Base-by-base conservation (phyloP, 2,329 filamentous ascomycete species). In the Phaeosphaeriaceae sp. region DNA sequence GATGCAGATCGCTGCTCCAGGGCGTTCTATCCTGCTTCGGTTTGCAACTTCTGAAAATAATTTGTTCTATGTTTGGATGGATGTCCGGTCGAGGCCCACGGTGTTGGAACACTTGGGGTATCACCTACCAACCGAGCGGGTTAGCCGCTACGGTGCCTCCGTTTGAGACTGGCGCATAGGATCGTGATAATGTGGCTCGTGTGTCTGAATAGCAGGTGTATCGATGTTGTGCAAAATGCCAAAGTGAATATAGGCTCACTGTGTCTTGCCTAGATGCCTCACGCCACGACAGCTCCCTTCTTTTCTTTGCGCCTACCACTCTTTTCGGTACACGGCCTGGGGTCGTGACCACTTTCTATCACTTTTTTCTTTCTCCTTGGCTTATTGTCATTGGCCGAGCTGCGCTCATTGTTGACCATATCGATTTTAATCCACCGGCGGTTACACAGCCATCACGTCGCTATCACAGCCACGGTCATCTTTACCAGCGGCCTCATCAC, bases 151-250 rank as follows among this genome's bases (percentile, higher is more conserved):
- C 56, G 50, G 54, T 64, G 48, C 52, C 50, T 61, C 56, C 42
- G 67, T 72, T 69, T 71, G 70, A 71, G 63, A 60, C 63, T 67
- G 64, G 67, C 64, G 63, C 64, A 58, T 67, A 61, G 58, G 61
- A 58, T 55, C 54, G 65, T 56, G 55, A 52, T 32, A 41, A 58
- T 48, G 54, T 65, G 57, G 62, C 59, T 67, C 57, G 57, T 60
- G 63, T 61, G 62, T 56, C 57, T 54, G 52, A 34, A 35, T 45
- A 52, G 46, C 48, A 50, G 46, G 63, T 52, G 49, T 50, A 56
- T 46, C 56, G 54, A 61, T 53, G 60, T 58, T 48, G 58, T 52
- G 58, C 52, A 63, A 26, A 56, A 56, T 61, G 65, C 55, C 52
- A 58, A 62, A 63, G 50, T 67, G 61, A 64, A 70, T 70, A 71